Conservation (phyloP, 1,139 yeast species). For the Trichomonascaceae sp. region DNA sequence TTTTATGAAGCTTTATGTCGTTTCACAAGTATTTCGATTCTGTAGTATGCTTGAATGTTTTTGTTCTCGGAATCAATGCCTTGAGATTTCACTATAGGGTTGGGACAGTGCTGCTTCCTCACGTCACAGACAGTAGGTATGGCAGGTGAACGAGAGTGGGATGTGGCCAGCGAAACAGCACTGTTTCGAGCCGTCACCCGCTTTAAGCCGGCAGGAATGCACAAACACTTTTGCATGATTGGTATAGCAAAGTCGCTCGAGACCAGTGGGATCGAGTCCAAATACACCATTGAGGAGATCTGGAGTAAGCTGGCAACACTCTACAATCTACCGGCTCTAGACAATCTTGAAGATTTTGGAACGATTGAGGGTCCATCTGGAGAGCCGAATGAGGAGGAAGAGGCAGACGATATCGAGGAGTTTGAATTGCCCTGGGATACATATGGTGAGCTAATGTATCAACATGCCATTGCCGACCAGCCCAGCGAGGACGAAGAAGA, state of each 20-base stretch:
- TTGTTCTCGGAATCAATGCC: too few species aligned
- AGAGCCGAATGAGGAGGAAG: conserved; percentile 2
- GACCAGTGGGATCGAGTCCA: conserved; percentile 16
- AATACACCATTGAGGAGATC: conserved; percentile 36
- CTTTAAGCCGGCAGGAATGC: conserved; percentile 51
- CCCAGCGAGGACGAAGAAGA: conserved; percentile 14
- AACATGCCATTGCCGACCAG: conserved; percentile 23
- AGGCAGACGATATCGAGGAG: conserved; percentile 7
- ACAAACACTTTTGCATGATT: conserved; percentile 48
- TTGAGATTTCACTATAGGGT: too few species aligned
- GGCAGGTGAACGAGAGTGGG: too few species aligned
- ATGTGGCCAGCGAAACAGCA: conserved; percentile 49
- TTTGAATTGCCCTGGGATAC: conserved; percentile 34
- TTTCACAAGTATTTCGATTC: too few species aligned
- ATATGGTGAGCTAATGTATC: conserved; percentile 30
- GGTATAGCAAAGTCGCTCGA: conserved; percentile 43
- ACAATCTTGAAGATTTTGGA: conserved; percentile 33
- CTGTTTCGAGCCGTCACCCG: conserved; percentile 55
- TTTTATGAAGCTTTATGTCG: too few species aligned
- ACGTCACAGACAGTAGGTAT: too few species aligned
- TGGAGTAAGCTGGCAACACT: conserved; percentile 43
- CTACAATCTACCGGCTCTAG: conserved; percentile 45
- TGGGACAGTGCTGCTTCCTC: too few species aligned
- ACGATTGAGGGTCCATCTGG: conserved; percentile 6
- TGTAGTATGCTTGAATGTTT: too few species aligned